A percentile compares a stretch with the other conserved stretches of the same genome.
Conservation (phyloP, 192 early-diverging fungal genomes). For the Rhizophagus sp. region DNA sequence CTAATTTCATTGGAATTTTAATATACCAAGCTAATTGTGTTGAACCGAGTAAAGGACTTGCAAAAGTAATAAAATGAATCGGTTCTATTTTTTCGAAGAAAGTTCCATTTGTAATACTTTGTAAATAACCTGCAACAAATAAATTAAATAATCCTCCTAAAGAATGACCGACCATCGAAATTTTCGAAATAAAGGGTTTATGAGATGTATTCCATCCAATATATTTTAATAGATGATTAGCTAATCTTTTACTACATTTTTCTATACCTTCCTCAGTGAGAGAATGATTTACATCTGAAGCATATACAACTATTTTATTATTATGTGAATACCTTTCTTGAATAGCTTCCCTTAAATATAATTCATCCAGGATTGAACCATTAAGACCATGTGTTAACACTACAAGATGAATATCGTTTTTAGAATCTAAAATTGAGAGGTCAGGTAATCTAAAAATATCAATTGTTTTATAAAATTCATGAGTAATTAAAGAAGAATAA, state of each 20-base stretch:
- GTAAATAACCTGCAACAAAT: constrained; percentile 43
- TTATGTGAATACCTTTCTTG: constrained; percentile 28
- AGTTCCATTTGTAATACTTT: constrained; percentile 44
- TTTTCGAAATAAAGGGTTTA: constrained; percentile 33
- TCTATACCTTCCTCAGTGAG: constrained; percentile 50
- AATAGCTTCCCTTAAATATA: constrained; percentile 45
- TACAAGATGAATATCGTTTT: constrained; percentile 38
- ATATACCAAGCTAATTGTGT: constrained; percentile 45
- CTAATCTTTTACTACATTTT: constrained; percentile 42
- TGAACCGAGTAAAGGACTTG: constrained; percentile 47
- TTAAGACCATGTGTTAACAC: constrained; percentile 48
- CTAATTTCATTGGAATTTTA: constrained; percentile 33
- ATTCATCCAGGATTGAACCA: constrained; percentile 42
- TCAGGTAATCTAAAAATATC: constrained; percentile 18
- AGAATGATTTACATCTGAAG: constrained; percentile 47
- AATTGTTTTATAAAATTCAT: neutral
- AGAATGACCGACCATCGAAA: constrained; percentile 55
- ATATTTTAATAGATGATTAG: constrained; percentile 41
- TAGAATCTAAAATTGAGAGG: neutral
- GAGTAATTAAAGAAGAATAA: constrained; percentile 9
- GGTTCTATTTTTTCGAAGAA: constrained; percentile 46
- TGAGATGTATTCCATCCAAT: constrained; percentile 18
- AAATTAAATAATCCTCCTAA: constrained; percentile 53
- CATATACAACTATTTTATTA: constrained; percentile 35
- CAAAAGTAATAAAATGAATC: constrained; percentile 47